These are phyloP conservation scores for Neurospora sp. DNA, from an alignment of 495 filamentous ascomycete genomes.

Conservation along the genomic window DNA sequence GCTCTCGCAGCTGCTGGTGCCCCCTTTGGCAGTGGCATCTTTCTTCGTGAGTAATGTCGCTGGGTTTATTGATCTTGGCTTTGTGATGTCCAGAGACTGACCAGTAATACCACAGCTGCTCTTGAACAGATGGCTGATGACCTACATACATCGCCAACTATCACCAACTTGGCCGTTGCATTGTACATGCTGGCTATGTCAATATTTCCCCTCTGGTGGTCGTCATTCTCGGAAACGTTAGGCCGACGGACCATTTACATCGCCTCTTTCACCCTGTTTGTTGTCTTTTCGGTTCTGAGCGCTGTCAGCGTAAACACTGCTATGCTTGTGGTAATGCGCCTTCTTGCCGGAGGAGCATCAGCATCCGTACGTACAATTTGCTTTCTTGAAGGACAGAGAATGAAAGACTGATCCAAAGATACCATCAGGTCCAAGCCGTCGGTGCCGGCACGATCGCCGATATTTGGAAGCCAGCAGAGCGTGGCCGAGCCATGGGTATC, in stretches of 20 bases:
- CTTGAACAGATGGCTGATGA: constrained; percentile 58
- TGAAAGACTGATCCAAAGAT: neutral
- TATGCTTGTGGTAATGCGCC: constrained; percentile 80
- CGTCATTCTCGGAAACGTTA: constrained; percentile 72
- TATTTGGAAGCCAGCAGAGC: constrained; percentile 73
- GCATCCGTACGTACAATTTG: constrained; percentile 37
- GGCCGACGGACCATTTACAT: constrained; percentile 83
- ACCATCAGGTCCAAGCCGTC: constrained; percentile 61
- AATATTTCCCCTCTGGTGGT: constrained; percentile 94
- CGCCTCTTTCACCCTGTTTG: constrained; percentile 67
- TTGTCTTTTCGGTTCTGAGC: constrained; percentile 63
- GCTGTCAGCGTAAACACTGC: constrained; percentile 65
- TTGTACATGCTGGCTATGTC: constrained; percentile 87
- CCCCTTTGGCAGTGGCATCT: constrained; percentile 77
- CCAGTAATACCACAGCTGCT: constrained; percentile 42
- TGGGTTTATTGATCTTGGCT: neutral
- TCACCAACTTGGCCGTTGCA: constrained; percentile 75
- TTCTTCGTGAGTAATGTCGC: constrained; percentile 55
- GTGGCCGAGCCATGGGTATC: constrained; percentile 81
- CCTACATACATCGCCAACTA: constrained; percentile 52
- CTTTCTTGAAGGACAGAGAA: neutral
- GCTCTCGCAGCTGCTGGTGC: constrained; percentile 65
- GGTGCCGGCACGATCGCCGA: constrained; percentile 90
- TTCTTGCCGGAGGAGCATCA: constrained; percentile 71
- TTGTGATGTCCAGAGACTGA: neutral